Base-by-base conservation (phyloP, 768 basidiomycete species). In the Lactifluus subvellereus region DNA sequence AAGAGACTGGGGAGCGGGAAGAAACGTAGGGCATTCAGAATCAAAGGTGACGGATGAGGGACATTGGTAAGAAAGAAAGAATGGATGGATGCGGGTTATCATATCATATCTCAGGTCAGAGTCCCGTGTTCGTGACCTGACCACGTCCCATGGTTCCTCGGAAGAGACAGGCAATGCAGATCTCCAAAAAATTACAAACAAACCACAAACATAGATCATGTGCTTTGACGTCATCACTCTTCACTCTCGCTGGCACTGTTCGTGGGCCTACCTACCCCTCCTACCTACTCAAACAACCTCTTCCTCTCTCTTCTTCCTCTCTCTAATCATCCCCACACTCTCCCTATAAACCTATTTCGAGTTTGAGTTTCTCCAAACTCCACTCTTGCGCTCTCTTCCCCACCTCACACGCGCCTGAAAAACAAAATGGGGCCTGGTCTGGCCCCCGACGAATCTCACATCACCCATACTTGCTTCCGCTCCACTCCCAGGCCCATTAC, bases 11-110 rank as follows among this genome's bases (percentile, higher is more conserved):
- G 40, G 66, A 61, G 54, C 66, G 67, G 27, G 61, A 59, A 16
- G 62, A 51, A 43, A 60, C 61, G 67, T 68, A 68, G 58, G 67
- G 67, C 67, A 68, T 68, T 63, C 58, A 57, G 54, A 48, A 33
- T 3, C 20, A 56, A 42, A 27, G 53, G 35, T 10, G n/a, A 47
- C 3, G n/a, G 57, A 45, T 6, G 47, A 48, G 43, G 61, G 56
- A 42, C 60, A 62, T 62, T 33, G 38, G 55, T 7, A 20, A 14
- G 33, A 38, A 14, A 40, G 51, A 35, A 37, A 32, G 13, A 16
- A 30, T n/a, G 10, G 45, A 37, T 27, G 54, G 37, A 13, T n/a
- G 11, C 18, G 18, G 32, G 56, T 53, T 63, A 64, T 64, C 62
- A 64, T 63, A 64, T 64, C 62, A 64, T 64, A 63, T 61, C 57